Evolutionary conservation across 225 moss, liverwort and hornwort genomes (phyloP), one percentile per base, ranked within the genome.

Genomic region (Antitrichia curtipendula): DNA sequence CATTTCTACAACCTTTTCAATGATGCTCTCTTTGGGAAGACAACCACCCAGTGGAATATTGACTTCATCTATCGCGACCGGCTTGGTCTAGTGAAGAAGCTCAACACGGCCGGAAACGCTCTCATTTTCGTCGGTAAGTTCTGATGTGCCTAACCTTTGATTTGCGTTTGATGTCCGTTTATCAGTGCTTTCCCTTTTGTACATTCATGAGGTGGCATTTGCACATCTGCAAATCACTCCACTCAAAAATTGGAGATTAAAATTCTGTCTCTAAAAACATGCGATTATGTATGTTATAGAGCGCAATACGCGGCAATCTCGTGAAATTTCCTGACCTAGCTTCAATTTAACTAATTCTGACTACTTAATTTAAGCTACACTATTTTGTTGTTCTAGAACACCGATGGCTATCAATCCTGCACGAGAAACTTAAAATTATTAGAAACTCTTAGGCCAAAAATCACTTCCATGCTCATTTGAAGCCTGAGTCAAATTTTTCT

Each of bases 1-100:
- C 93, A 93, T 75, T 93, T 90, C 89, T 92, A 93, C 86, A 93
- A 92, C 84, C 89, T 93, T 43, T 93, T 93, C 86, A 82, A 89
- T 15, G 32, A 84, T 18, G 61, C 70, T 34, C 89, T 89, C 81
- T 92, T 92, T 64, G 87, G 84, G 2, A 87, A 84, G 50, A 86
- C 86, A 47, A 89, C 86, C 38, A 25, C 89, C 17, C 88, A 89
- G 88, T 93, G 93, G 93, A 93, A 93, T 45, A 89, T 93, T 7
- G 89, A 91, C 86, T 93, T 84, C 69, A 74, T 92, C 3, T 88
- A 88, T 72, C 81, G 84, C 47, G 89, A 89, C 41, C 87, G 93
- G 53, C 89, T 76, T 16, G 78, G 73, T 61, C 62, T 92, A 2
- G 38, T 93, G 81, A 84, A 82, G 78, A 82, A 82, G 59, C 90